Evolutionary conservation across 208 protist species (phyloP).

Genomic region (Phytomonas sp.): DNA sequence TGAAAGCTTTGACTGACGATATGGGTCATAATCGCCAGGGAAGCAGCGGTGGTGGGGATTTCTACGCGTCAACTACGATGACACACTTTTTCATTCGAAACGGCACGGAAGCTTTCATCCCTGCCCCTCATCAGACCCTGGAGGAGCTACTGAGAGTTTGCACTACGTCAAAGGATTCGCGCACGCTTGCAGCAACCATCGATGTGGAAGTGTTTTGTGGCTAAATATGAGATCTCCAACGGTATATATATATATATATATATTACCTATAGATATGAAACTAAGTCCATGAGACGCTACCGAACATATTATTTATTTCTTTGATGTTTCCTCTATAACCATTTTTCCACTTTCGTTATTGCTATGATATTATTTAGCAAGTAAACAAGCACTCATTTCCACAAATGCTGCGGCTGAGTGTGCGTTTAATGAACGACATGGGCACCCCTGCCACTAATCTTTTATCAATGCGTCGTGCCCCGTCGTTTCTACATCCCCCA

Average conservation of each 20-base stretch:
- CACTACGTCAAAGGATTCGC: constrained; percentile 23
- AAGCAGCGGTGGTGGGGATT: constrained; percentile 6
- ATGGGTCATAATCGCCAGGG: constrained; percentile 9
- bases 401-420: neutral
- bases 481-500: constrained; percentile 59
- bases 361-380: neutral
- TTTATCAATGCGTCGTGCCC: constrained; percentile 61
- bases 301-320: constrained; percentile 11
- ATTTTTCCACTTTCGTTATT: neutral
- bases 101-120: constrained; percentile 60
- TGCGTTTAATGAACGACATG: neutral
- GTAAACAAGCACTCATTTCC: neutral
- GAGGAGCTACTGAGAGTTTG: constrained; percentile 44
- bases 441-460: constrained; percentile 9
- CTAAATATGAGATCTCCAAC: constrained; percentile 11
- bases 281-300: neutral
- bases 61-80: constrained; percentile 4
- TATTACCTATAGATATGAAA: constrained; percentile 9
- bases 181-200: constrained; percentile 44
- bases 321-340: neutral
- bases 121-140: constrained; percentile 56
- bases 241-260: constrained; percentile 3
- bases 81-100: constrained; percentile 60
- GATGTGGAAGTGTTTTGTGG: constrained; percentile 57
- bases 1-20: constrained; percentile 17